These are phyloP conservation scores for Ceriops zippeliana DNA, from an alignment of 345 rosid species.

Conservation along the genomic window DNA sequence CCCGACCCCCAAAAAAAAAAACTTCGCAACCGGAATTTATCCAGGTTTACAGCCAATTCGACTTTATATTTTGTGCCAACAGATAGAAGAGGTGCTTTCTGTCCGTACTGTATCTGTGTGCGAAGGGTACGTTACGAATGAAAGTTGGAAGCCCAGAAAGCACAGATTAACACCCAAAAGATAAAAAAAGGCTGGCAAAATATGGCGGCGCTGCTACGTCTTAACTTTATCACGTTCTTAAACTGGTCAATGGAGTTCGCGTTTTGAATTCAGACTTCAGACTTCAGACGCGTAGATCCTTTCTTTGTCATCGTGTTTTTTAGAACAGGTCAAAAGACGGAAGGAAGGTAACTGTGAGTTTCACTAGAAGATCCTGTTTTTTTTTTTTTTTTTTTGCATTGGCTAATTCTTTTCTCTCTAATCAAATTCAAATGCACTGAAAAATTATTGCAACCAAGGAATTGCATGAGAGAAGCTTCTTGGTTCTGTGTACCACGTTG, in stretches of 20 bases:
- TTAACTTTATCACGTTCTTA: conserved; percentile 10
- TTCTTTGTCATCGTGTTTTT: neutral
- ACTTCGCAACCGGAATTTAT: too few relatives aligned
- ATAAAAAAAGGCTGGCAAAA: conserved; percentile 39
- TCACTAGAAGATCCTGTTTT: too few relatives aligned
- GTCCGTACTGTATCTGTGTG: conserved; percentile 38
- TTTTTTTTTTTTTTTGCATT: too few relatives aligned
- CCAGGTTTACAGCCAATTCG: too few relatives aligned
- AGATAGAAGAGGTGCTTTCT: conserved; percentile 24
- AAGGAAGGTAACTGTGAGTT: neutral
- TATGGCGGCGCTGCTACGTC: conserved; percentile 64
- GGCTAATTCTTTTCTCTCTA: too few relatives aligned
- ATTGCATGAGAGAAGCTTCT: too few relatives aligned
- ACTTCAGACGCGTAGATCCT: neutral
- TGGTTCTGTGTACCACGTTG: too few relatives aligned
- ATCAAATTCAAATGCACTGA: too few relatives aligned
- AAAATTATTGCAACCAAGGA: too few relatives aligned
- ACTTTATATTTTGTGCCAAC: neutral
- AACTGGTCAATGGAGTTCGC: neutral
- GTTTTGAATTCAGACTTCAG: neutral
- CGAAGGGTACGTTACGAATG: conserved; percentile 34
- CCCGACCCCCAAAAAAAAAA: too few relatives aligned
- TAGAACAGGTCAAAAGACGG: neutral
- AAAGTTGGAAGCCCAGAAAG: conserved; percentile 78
- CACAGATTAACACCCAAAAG: conserved; percentile 18